These are phyloP conservation scores for Nemophila menziesii DNA, from an alignment of 257 asterid species.

Conservation along the genomic window DNA sequence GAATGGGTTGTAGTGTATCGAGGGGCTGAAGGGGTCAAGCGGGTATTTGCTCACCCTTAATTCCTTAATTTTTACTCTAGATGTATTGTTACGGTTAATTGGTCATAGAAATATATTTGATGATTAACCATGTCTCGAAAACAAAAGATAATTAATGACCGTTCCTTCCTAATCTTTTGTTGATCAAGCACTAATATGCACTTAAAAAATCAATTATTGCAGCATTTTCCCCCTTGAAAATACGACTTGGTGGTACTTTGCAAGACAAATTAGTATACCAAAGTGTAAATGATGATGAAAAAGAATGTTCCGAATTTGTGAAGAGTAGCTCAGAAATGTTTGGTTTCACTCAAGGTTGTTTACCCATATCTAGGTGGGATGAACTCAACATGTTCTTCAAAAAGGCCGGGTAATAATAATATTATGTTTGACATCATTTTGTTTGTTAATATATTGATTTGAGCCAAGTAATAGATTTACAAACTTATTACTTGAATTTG, in stretches of 20 bases:
- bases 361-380: constrained; percentile 75
- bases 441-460: too few species aligned
- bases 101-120: too few species aligned
- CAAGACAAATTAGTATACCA: constrained; percentile 69
- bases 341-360: constrained; percentile 65
- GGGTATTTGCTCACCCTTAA: too few species aligned
- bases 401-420: constrained; percentile 42
- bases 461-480: too few species aligned
- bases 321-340: constrained; percentile 35
- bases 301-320: constrained; percentile 39
- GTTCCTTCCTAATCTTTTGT: constrained; percentile 7
- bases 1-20: too few species aligned
- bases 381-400: constrained; percentile 54
- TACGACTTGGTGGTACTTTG: constrained; percentile 86
- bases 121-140: not conserved
- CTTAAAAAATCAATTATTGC: constrained; percentile 15
- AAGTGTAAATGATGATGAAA: constrained; percentile 19
- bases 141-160: not conserved
- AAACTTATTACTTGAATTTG: too few species aligned
- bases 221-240: constrained; percentile 72
- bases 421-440: too few species aligned
- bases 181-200: not conserved
- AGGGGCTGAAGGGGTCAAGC: too few species aligned
- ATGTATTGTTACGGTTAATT: too few species aligned
- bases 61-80: too few species aligned